phyloP scores from a whole-genome alignment of 805 yeast genomes.

The Scheffersomyces amazonensis region DNA sequence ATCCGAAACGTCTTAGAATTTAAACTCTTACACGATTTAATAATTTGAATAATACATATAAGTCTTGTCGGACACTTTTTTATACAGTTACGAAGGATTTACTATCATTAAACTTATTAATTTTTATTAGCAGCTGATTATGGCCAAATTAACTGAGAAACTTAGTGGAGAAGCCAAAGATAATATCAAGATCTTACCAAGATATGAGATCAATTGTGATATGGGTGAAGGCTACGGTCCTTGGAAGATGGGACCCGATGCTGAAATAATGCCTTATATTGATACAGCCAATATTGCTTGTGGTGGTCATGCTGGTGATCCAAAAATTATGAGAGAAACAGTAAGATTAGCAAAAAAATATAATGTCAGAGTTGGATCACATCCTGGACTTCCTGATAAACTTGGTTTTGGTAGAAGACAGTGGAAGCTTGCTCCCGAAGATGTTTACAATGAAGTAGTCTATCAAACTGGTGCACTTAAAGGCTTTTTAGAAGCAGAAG shows the following conservation, averaged over 20 bases:
- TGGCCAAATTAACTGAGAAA: constrained; percentile 8
- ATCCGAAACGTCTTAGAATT: too few relatives aligned
- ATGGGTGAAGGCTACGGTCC: constrained; percentile 38
- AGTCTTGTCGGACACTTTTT: too few relatives aligned
- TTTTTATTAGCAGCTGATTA: too few relatives aligned
- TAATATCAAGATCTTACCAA: constrained; percentile 13
- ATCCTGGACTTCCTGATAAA: constrained; percentile 38
- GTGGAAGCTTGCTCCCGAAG: constrained; percentile 34
- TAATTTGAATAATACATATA: too few relatives aligned
- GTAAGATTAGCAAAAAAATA: constrained; percentile 30
- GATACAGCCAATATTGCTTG: constrained; percentile 40
- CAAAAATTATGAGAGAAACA: constrained; percentile 30
- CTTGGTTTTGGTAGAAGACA: constrained; percentile 39
- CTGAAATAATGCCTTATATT: constrained; percentile 36
- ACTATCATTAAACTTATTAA: too few relatives aligned
- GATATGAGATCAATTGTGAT: constrained; percentile 29
- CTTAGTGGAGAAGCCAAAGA: constrained; percentile 8
- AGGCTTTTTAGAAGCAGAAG: constrained; percentile 33
- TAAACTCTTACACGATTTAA: too few relatives aligned
- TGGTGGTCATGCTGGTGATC: constrained; percentile 42
- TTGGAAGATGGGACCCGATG: constrained; percentile 38
- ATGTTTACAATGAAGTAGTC: constrained; percentile 29
- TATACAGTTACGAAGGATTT: too few relatives aligned
- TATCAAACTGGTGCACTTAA: constrained; percentile 40
- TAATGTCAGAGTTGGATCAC: constrained; percentile 35